Percentiles rank a stretch among this genome's conserved stretches.
Evolutionary conservation across 208 protist species (phyloP).

Genomic region (Wallacemonas sp.): DNA sequence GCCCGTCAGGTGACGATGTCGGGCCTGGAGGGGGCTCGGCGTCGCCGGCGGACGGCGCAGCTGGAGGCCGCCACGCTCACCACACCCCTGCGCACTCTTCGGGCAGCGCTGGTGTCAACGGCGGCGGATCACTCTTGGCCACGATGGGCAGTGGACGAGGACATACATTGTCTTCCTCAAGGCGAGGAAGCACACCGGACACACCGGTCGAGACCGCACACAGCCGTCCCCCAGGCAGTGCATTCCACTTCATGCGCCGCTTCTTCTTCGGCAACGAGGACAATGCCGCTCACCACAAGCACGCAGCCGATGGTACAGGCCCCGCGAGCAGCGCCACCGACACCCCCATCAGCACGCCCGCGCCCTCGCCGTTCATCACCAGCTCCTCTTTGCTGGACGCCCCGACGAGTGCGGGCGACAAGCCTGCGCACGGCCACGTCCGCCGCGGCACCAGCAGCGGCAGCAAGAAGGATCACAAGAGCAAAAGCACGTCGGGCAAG

Average conservation of each 20-base stretch:
- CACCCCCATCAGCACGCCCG: neutral
- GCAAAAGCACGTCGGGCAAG: neutral
- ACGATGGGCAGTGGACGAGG: too few species aligned
- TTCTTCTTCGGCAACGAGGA: constrained; percentile 10
- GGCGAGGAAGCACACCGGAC: neutral
- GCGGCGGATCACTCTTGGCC: too few species aligned
- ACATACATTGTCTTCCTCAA: neutral
- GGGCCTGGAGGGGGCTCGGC: neutral
- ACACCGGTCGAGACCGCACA: neutral
- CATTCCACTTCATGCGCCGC: constrained; percentile 14
- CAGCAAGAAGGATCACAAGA: neutral
- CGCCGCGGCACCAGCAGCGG: neutral
- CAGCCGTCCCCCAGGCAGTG: neutral
- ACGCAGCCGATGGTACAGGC: neutral
- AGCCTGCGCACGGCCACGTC: neutral
- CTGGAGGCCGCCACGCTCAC: neutral
- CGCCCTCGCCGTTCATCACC: constrained; percentile 4
- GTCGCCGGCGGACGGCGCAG: neutral
- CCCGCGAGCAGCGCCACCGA: neutral
- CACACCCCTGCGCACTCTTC: constrained; percentile 7
- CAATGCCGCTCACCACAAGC: neutral
- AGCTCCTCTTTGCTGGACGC: neutral
- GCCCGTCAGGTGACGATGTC: neutral
- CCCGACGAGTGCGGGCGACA: neutral
- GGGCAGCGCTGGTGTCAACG: neutral